Evolutionary conservation across 228 moss, liverwort and hornwort species (phyloP).

Genomic region (Sphagnum fallax): DNA sequence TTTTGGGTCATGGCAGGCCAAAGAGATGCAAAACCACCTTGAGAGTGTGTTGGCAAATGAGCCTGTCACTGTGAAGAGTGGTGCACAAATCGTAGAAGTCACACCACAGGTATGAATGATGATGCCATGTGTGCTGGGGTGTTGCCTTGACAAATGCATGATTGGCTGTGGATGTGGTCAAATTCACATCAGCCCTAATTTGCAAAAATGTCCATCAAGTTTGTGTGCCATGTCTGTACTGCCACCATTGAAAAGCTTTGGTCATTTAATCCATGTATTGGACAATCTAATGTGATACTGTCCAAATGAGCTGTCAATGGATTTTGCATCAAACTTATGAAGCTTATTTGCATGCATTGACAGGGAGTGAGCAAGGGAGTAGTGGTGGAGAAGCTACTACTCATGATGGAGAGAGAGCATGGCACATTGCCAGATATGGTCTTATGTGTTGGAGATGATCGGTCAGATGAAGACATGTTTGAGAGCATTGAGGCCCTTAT

Average conservation of each 20-base stretch:
- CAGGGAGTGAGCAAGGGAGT: conserved; percentile 95
- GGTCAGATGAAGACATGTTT: conserved; percentile 99
- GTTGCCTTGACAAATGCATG: too few species aligned
- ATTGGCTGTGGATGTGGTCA: too few species aligned
- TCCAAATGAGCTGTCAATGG: too few species aligned
- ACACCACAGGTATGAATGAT: conserved; percentile 68
- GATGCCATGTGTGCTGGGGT: background rate
- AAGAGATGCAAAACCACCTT: conserved; percentile 85
- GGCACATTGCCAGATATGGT: conserved; percentile 69
- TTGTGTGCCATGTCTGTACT: too few species aligned
- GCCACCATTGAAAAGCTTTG: too few species aligned
- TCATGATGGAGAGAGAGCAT: conserved; percentile 46
- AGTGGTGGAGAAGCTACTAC: conserved; percentile 73
- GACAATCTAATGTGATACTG: too few species aligned
- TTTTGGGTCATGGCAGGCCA: conserved; percentile 97
- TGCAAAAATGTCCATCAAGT: too few species aligned
- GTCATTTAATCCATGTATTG: too few species aligned
- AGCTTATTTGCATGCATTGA: background rate
- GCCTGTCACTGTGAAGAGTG: conserved; percentile 86
- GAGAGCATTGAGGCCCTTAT: conserved; percentile 67
- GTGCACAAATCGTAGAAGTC: conserved; percentile 94
- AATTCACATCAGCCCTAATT: too few species aligned
- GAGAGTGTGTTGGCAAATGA: conserved; percentile 93
- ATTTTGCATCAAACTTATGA: too few species aligned
- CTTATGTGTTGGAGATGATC: conserved; percentile 90